Base-by-base conservation (phyloP, 495 filamentous ascomycete genomes). In the Neurospora sp. region DNA sequence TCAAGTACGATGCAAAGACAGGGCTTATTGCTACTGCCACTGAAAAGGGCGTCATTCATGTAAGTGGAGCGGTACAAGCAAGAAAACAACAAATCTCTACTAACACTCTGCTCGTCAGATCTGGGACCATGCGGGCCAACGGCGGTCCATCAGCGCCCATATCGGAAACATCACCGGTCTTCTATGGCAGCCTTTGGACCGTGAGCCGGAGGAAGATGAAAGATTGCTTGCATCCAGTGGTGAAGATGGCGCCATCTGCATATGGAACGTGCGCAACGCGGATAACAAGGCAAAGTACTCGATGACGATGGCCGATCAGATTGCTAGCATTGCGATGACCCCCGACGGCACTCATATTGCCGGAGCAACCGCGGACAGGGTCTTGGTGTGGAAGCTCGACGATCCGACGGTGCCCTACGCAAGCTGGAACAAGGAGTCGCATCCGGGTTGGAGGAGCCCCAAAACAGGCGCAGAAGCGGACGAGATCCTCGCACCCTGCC, bases 341-440 rank as follows among this genome's bases (percentile, higher is more conserved):
- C 90, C 92, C 0, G 91, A 94, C 74, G 92, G 92, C 12, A 88
- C 86, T 53, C 88, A 90, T 68, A 83, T 94, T 45, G 90, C 91
- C 31, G 92, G 88, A 16, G 92, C 89, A 12, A 90, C 89, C 27
- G 86, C 82, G 70, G 87, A 91, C 71, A 85, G 82, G 69, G 83
- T 93, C 22, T 83, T 91, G 53, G 89, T 94, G 18, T 94, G 91
- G 91, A 92, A 91, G 75, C 85, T 88, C 9, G 90, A 90, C 47
- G 89, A 89, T 22, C 89, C 87, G 9, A 84, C 85, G 42, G 83
- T 89, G 53, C 90, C 91, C 9, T 85, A 89, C 65, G 91, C 91
- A 31, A 87, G 80, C 59, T 94, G 91, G 90, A 85, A 76, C 68
- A 74, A 83, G 70, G 75, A 79, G 5, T 78, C 82, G 20, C 84